These are phyloP conservation scores for Nitzschia sp. DNA, from an alignment of 108 stramenopile species.

Conservation along the genomic window DNA sequence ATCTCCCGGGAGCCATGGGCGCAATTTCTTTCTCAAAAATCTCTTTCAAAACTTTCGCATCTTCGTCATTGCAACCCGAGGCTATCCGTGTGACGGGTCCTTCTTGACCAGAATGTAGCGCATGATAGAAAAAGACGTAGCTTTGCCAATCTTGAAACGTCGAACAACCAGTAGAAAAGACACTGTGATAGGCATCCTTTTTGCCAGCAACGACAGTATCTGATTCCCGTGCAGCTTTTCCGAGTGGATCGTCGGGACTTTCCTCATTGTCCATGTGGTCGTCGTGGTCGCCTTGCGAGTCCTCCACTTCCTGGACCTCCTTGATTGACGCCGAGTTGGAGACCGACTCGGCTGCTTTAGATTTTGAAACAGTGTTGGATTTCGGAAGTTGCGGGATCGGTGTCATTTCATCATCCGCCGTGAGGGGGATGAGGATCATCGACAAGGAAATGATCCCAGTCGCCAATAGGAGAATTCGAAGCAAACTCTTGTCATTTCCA, in stretches of 20 bases:
- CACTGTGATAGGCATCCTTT: conserved; percentile 46
- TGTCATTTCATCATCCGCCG: background rate
- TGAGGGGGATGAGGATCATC: background rate
- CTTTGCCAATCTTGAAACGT: conserved; percentile 94
- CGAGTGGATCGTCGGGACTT: background rate
- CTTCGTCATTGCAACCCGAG: conserved; percentile 47
- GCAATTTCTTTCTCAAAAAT: conserved; percentile 38
- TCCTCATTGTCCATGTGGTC: too few species aligned
- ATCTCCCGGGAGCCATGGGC: conserved; percentile 51
- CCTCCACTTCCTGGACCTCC: too few species aligned
- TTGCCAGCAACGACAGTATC: too few species aligned
- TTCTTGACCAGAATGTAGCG: conserved; percentile 67
- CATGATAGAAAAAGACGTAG: conserved; percentile 84
- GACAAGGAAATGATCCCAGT: background rate
- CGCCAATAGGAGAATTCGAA: background rate
- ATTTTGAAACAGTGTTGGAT: too few species aligned
- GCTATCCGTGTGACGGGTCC: conserved; percentile 92
- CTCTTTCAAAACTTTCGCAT: conserved; percentile 21
- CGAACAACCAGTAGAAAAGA: conserved; percentile 90
- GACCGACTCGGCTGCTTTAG: too few species aligned
- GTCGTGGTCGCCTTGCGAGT: too few species aligned
- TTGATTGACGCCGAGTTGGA: too few species aligned
- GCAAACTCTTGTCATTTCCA: background rate
- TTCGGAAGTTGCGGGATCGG: too few species aligned
- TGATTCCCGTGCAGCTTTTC: background rate